These are phyloP conservation scores for Ophiognomonia clavigignenti-juglandacearum DNA, from an alignment of 2,329 filamentous ascomycete species.

Conservation along the genomic window DNA sequence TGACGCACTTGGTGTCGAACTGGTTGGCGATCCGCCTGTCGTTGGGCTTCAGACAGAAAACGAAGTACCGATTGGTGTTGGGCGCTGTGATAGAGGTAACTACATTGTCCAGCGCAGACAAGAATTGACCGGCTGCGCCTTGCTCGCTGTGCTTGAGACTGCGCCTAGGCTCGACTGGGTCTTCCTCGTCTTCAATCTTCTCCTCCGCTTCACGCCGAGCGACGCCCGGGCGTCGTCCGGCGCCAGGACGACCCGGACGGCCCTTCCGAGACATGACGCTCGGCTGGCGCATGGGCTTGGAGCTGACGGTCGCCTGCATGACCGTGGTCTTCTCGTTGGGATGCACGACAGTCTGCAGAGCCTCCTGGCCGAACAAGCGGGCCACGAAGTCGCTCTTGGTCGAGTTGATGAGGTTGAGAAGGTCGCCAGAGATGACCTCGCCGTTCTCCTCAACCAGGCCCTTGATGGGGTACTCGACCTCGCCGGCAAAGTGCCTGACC, in stretches of 20 bases:
- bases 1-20: conserved; percentile 97
- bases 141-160: conserved; percentile 55
- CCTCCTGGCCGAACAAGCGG: conserved; percentile 93
- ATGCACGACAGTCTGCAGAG: conserved; percentile 86
- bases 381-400: conserved; percentile 86
- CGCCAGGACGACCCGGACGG: conserved; percentile 34
- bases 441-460: conserved; percentile 92
- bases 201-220: conserved; percentile 23
- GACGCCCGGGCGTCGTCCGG: conserved; percentile 27
- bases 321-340: conserved; percentile 86
- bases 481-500: conserved; percentile 91
- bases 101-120: conserved; percentile 84
- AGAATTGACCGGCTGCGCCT: conserved; percentile 87
- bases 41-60: conserved; percentile 97
- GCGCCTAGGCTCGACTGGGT: conserved; percentile 34
- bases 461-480: conserved; percentile 87
- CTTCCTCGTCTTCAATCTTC: conserved; percentile 41
- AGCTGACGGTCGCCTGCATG: conserved; percentile 93
- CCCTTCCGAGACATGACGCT: conserved; percentile 84
- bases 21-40: conserved; percentile 96
- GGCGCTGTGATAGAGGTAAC: conserved; percentile 78
- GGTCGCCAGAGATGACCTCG: conserved; percentile 89
- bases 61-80: conserved; percentile 88
- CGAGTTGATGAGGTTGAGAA: conserved; percentile 88
- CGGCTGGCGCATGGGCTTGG: conserved; percentile 86